Evolutionary conservation across 768 basidiomycete genomes (phyloP).

Genomic region (Russula virescens): DNA sequence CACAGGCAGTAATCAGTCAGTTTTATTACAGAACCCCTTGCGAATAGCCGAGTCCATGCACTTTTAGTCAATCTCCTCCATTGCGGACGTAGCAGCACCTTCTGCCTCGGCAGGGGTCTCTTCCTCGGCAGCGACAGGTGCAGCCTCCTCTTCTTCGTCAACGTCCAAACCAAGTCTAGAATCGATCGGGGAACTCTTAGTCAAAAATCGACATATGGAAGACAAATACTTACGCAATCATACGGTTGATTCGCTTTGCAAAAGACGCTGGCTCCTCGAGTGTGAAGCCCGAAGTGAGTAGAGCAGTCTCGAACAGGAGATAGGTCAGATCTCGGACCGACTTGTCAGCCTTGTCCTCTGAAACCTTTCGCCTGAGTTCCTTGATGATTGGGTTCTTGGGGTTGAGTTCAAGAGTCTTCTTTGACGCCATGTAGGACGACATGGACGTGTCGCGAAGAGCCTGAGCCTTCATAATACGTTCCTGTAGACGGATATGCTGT

Average conservation of each 20-base stretch:
- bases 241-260: constrained; percentile 93
- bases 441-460: constrained; percentile 93
- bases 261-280: constrained; percentile 94
- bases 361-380: constrained; percentile 92
- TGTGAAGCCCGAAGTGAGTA: constrained; percentile 92
- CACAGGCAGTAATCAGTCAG: constrained; percentile 6
- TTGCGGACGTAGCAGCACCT: constrained; percentile 67
- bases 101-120: constrained; percentile 51
- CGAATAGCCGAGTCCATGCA: constrained; percentile 1
- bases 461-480: constrained; percentile 99
- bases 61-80: constrained; percentile 93
- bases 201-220: background rate
- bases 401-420: constrained; percentile 98
- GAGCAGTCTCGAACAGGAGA: constrained; percentile 94
- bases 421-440: constrained; percentile 98
- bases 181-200: constrained; percentile 16
- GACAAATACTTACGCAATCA: constrained; percentile 65
- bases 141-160: constrained; percentile 45
- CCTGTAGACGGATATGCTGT: constrained; percentile 35
- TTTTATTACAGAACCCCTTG: constrained; percentile 14
- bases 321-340: constrained; percentile 94
- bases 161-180: constrained; percentile 76
- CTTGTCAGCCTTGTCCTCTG: constrained; percentile 98
- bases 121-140: constrained; percentile 39
- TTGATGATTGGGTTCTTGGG: constrained; percentile 87